Evolutionary conservation across 2,329 filamentous ascomycete species (phyloP).

Genomic region (Ophiocordyceps camponoti-floridani): DNA sequence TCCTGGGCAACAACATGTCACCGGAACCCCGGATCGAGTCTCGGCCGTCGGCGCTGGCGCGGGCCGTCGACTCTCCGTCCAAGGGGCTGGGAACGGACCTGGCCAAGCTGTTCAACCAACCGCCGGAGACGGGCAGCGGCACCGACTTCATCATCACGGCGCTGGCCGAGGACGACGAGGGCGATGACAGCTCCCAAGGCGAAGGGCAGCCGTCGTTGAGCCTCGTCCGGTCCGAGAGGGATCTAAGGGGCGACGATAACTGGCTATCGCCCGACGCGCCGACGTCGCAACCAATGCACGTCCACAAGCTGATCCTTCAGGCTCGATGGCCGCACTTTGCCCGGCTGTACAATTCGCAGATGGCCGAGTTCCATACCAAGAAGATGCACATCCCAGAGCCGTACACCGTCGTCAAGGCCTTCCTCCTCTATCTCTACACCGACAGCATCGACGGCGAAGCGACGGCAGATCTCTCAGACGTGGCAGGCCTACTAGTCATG

Average conservation of each 20-base stretch:
- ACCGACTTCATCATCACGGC: slow-evolving; percentile 87
- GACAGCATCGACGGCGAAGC: slow-evolving; percentile 70
- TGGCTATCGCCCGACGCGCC: slow-evolving; percentile 44
- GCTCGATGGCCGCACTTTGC: slow-evolving; percentile 95
- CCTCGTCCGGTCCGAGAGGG: slow-evolving; percentile 25
- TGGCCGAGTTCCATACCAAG: slow-evolving; percentile 94
- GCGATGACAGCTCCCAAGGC: slow-evolving; percentile 35
- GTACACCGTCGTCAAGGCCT: slow-evolving; percentile 83
- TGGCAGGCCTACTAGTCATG: slow-evolving; percentile 91
- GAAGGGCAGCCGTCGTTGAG: slow-evolving; percentile 32
- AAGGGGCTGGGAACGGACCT: slow-evolving; percentile 70
- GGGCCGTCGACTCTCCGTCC: slow-evolving; percentile 34
- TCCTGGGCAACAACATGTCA: slow-evolving; percentile 61
- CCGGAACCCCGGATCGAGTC: slow-evolving; percentile 33
- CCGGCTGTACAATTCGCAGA: slow-evolving; percentile 78
- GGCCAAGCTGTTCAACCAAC: slow-evolving; percentile 69
- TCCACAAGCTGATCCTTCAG: slow-evolving; percentile 86
- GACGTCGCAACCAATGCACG: slow-evolving; percentile 74
- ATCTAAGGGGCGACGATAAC: slow-evolving; percentile 21
- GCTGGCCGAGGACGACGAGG: slow-evolving; percentile 57
- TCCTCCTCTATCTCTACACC: slow-evolving; percentile 91
- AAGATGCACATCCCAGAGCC: slow-evolving; percentile 97
- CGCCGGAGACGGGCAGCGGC: slow-evolving; percentile 68
- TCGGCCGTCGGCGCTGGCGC: slow-evolving; percentile 27
- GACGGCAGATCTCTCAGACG: slow-evolving; percentile 63